Conservation (phyloP, 164 flowering plant genomes). For the Vitis cinerea region DNA sequence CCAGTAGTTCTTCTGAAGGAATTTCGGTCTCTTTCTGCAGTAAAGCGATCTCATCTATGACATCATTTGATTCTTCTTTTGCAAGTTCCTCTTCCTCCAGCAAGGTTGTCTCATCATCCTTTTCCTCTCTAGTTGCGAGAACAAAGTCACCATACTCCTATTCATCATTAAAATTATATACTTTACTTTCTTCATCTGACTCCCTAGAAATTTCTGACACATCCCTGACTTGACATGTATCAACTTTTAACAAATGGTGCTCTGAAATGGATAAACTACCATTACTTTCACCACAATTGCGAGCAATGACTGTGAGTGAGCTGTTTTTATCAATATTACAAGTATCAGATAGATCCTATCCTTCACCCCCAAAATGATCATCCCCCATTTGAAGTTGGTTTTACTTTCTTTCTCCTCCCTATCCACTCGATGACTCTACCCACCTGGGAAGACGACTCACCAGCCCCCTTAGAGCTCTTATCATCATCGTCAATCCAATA, state of each 20-base stretch:
- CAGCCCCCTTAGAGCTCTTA: too few relatives aligned
- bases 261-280: constrained; percentile 40
- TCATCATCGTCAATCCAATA: too few relatives aligned
- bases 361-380: constrained; percentile 21
- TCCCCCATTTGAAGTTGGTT: constrained; percentile 10
- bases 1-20: constrained; percentile 80
- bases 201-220: constrained; percentile 18
- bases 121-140: constrained; percentile 63
- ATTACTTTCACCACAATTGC: constrained; percentile 61
- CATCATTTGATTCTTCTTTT: constrained; percentile 55
- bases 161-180: constrained; percentile 64
- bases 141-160: constrained; percentile 90
- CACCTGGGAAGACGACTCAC: too few relatives aligned
- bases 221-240: constrained; percentile 19
- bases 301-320: constrained; percentile 30
- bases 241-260: constrained; percentile 24
- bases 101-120: constrained; percentile 95
- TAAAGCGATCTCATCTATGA: constrained; percentile 77
- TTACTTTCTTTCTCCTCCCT: too few relatives aligned
- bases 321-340: constrained; percentile 15
- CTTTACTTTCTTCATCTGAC: constrained; percentile 23
- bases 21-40: constrained; percentile 90
- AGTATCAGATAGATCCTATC: constrained; percentile 19
- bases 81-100: constrained; percentile 89
- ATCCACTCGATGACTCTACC: too few relatives aligned